Conservation (phyloP, 441 rosid species). For the Viola pubescens region DNA sequence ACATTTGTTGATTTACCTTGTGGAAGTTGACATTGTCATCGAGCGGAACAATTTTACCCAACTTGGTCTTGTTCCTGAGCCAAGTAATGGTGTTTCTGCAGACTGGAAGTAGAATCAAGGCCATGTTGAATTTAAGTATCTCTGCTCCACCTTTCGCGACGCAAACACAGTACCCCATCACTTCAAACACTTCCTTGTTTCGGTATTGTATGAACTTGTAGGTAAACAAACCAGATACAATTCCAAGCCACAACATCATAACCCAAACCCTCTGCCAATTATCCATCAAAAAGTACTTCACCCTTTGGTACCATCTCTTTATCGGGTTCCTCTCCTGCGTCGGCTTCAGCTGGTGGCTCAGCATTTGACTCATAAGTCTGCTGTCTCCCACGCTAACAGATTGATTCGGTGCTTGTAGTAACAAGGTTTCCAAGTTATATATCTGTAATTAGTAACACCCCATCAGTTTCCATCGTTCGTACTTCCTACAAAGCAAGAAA, state of each 20-base stretch:
- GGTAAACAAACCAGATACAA: conserved; percentile 48
- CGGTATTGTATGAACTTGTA: conserved; percentile 63
- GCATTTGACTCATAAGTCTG: conserved; percentile 59
- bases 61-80: conserved; percentile 77
- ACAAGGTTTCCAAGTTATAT: conserved; percentile 56
- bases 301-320: conserved; percentile 32
- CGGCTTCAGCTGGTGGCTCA: conserved; percentile 82
- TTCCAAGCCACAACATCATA: conserved; percentile 66
- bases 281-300: conserved; percentile 62
- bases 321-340: conserved; percentile 52
- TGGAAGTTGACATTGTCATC: conserved; percentile 89
- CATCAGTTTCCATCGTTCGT: too few species aligned
- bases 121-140: conserved; percentile 89
- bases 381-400: conserved; percentile 60
- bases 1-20: conserved; percentile 32
- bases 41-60: conserved; percentile 61
- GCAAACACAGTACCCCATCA: conserved; percentile 82
- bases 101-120: conserved; percentile 69
- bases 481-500: neutral
- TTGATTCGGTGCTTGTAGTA: conserved; percentile 74
- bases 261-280: conserved; percentile 88
- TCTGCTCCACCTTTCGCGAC: conserved; percentile 89
- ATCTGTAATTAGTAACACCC: conserved; percentile 32
- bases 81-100: conserved; percentile 87
- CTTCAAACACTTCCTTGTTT: conserved; percentile 37